phyloP scores from a whole-genome alignment of 148 eudicot genomes.

The Rhododendron simsii region DNA sequence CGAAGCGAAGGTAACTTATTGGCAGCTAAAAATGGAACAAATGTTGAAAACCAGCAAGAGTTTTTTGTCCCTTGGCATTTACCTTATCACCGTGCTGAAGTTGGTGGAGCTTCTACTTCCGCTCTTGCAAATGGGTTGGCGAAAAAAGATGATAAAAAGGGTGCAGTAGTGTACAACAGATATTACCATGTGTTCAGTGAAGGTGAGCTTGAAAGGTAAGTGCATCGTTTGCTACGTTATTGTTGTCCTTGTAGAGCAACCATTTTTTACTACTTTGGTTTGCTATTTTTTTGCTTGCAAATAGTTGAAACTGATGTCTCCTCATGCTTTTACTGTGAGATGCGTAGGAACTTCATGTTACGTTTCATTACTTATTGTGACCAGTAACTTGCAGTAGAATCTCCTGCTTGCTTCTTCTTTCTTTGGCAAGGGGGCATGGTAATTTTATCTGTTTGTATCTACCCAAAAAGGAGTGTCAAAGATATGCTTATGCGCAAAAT shows the following conservation, averaged over 20 bases:
- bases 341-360: not conserved
- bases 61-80: conserved; percentile 98
- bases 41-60: conserved; percentile 57
- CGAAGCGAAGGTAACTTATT: conserved; percentile 17
- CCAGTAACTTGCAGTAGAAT: not conserved
- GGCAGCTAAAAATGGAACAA: conserved; percentile 14
- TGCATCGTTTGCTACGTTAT: not conserved
- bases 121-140: conserved; percentile 87
- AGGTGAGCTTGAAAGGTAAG: conserved; percentile 96
- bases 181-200: conserved; percentile 94
- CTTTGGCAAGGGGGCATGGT: not conserved
- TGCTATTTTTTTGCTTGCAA: not conserved
- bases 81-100: conserved; percentile 96
- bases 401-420: not conserved
- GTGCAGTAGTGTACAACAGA: conserved; percentile 88
- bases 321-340: not conserved
- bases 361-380: too few relatives aligned
- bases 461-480: not conserved
- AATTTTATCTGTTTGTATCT: not conserved
- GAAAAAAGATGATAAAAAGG: conserved; percentile 90
- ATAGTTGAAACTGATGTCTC: not conserved
- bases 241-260: not conserved
- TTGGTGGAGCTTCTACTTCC: conserved; percentile 75
- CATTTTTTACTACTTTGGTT: not conserved
- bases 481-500: too few relatives aligned